Conservation (phyloP, 768 basidiomycete genomes). For the Lactarius hengduanensis region DNA sequence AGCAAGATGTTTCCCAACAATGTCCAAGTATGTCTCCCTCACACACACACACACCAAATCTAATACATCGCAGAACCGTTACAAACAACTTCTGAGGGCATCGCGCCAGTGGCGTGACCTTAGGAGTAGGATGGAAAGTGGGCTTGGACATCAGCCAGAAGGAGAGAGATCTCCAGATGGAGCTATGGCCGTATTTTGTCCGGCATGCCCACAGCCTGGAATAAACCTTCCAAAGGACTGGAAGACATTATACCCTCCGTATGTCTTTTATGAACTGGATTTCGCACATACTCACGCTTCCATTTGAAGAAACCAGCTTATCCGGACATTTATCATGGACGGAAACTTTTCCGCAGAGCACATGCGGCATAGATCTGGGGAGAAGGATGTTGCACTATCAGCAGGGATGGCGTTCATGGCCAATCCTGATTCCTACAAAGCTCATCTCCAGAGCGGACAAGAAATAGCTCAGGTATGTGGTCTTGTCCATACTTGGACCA, state of each 20-base stretch:
- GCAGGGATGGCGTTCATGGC: no score
- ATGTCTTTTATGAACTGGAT: no score
- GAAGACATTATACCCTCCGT: background rate
- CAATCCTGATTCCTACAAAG: no score
- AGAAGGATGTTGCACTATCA: no score
- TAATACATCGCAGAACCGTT: background rate
- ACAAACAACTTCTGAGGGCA: background rate
- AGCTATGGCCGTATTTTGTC: background rate
- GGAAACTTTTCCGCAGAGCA: no score
- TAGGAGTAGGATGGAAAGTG: background rate
- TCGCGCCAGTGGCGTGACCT: background rate
- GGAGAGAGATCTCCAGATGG: background rate
- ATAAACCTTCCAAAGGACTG: background rate
- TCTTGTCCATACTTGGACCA: no score
- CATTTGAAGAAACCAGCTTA: no score
- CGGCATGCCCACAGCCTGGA: background rate
- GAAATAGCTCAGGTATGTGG: background rate
- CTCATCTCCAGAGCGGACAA: no score
- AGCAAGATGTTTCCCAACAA: no score
- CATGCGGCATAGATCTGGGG: no score
- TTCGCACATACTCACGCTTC: no score
- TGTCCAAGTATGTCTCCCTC: background rate
- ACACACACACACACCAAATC: background rate
- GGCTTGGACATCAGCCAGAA: background rate
- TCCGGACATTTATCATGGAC: no score